Evolutionary conservation across 768 basidiomycete species (phyloP).

Genomic region (Suillus occidentalis): DNA sequence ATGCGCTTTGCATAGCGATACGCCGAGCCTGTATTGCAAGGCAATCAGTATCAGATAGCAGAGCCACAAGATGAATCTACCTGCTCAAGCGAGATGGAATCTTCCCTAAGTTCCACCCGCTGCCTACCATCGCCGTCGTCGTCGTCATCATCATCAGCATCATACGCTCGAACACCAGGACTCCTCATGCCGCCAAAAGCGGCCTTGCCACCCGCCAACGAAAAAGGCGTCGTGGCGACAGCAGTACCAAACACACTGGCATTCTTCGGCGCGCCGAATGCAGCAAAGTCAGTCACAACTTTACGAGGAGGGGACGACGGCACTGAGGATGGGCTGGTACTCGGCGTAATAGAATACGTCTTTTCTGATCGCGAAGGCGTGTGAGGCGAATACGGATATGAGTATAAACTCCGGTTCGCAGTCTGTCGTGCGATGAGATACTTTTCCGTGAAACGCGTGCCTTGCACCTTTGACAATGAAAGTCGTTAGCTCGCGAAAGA

Average conservation of each 20-base stretch:
- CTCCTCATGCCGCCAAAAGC: conserved; percentile 80
- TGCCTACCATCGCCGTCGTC: conserved; percentile 63
- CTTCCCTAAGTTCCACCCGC: conserved; percentile 75
- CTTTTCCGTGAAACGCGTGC: conserved; percentile 97
- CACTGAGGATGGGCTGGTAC: conserved; percentile 26
- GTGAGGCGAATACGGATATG: conserved; percentile 55
- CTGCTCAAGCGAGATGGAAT: conserved; percentile 91
- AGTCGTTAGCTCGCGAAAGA: conserved; percentile 6
- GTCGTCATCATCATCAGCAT: conserved; percentile 76
- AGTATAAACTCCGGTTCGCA: conserved; percentile 50
- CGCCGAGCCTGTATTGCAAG: conserved; percentile 59
- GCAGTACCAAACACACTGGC: conserved; percentile 84
- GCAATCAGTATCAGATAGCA: conserved; percentile 8
- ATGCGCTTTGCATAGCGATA: conserved; percentile 88
- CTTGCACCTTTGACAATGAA: conserved; percentile 63
- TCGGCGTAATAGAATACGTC: conserved; percentile 27
- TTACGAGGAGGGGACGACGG: conserved; percentile 76
- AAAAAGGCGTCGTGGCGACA: conserved; percentile 78
- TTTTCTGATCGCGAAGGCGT: conserved; percentile 45
- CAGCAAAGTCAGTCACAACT: conserved; percentile 85
- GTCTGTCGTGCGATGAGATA: conserved; percentile 77
- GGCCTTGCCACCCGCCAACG: conserved; percentile 74
- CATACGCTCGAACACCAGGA: conserved; percentile 38
- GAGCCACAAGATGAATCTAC: conserved; percentile 39
- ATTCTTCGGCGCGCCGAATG: conserved; percentile 74